Base-by-base conservation (phyloP, 805 yeast genomes). In the Candida chauliodis region DNA sequence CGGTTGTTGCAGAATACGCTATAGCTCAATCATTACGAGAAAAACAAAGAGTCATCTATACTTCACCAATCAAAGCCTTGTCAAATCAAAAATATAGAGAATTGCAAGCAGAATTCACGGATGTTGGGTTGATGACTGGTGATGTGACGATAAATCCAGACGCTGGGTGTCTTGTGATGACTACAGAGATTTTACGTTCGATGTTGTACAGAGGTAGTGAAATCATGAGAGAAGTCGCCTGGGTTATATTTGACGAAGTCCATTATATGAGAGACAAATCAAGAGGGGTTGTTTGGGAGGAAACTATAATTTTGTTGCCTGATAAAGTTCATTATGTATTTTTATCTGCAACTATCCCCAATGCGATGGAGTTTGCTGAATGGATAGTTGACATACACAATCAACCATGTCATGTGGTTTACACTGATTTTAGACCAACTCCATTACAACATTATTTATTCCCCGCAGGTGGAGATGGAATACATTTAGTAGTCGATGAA, bases 201-300 rank as follows among this genome's bases (percentile, higher is more conserved):
- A 93, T 93, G 99, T 74, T 93, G 30, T 93, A 93, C 59, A 75
- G 98, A 59, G 99, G 99, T 46, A 87, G 97, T 10, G 99, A 93
- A 59, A 82, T 95, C 33, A 90, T 93, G 91, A 77, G 99, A 61
- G 99, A 93, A 71, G 98, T 93, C 29, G 96, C 96, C 0, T 93
- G 96, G 96, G 99, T 93, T 36, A 81, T 93, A 27, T 93, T 93
- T 49, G 99, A 93, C 63, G 99, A 93, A 60, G 96, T 93, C 32
- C 99, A 93, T 66, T 93, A 93, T 63, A 93, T 93, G 95, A 81
- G 97, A 66, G 99, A 93, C 60, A 84, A 88, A 51, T 93, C 89
- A 49, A 80, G 99, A 66, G 99, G 99, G 60, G 99, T 93, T 37
- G 99, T 93, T 24, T 93, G 99, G 99, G 99, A 93, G 66, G 99